Conservation (phyloP, 2,329 filamentous ascomycete genomes). For the Alternaria gaisen region DNA sequence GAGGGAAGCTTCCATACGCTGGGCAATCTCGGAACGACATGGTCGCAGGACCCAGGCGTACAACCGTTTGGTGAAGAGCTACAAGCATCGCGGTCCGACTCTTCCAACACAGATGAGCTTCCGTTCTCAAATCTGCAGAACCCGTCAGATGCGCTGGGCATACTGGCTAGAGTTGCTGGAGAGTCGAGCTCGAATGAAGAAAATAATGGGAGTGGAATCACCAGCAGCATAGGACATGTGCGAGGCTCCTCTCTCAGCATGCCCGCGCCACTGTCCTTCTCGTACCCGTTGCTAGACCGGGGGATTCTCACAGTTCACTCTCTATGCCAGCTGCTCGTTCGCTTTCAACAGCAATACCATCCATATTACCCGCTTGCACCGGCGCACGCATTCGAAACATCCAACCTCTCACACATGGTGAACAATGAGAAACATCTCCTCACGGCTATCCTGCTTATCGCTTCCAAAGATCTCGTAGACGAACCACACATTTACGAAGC, state of each 20-base stretch:
- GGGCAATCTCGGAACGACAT: conserved; percentile 51
- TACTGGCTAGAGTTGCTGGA: conserved; percentile 57
- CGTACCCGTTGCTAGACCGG: conserved; percentile 55
- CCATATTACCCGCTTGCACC: conserved; percentile 75
- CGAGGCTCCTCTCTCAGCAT: conserved; percentile 27
- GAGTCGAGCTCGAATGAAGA: conserved; percentile 47
- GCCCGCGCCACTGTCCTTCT: conserved; percentile 48
- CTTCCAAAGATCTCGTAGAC: conserved; percentile 73
- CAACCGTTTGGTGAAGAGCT: conserved; percentile 31
- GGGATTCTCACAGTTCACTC: conserved; percentile 56
- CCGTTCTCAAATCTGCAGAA: conserved; percentile 58
- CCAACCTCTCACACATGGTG: conserved; percentile 64
- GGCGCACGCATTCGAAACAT: conserved; percentile 64
- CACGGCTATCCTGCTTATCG: conserved; percentile 74
- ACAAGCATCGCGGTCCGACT: conserved; percentile 40
- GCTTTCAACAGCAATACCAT: conserved; percentile 72
- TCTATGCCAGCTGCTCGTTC: conserved; percentile 62
- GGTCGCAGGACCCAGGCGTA: conserved; percentile 35
- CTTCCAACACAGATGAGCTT: conserved; percentile 46
- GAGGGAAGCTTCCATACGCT: conserved; percentile 48
- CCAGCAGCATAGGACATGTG: conserved; percentile 15
- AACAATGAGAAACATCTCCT: conserved; percentile 71
- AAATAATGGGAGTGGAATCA: conserved; percentile 19
- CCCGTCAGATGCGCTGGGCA: conserved; percentile 59
- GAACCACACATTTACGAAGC: conserved; percentile 70